phyloP scores from a whole-genome alignment of 1,284 basidiomycete species.

The Trametes sp. region DNA sequence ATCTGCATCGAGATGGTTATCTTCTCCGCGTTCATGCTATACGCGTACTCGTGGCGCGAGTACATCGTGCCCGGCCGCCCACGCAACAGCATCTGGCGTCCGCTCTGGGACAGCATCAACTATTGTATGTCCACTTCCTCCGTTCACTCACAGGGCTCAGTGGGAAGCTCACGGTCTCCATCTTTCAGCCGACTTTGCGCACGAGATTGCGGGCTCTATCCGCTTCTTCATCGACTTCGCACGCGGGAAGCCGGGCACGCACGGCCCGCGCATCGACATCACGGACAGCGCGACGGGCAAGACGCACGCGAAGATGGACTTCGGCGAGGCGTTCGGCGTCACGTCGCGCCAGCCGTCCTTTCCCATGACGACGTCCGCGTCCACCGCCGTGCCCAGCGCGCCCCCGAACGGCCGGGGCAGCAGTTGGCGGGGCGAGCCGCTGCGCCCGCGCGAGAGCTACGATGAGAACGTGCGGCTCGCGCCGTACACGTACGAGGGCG shows the following conservation, averaged over 20 bases:
- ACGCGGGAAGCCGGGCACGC: slow-evolving; percentile 55
- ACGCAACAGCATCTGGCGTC: slow-evolving; percentile 63
- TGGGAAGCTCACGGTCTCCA: slow-evolving; percentile 5
- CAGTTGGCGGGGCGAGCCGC: background rate
- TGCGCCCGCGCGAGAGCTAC: slow-evolving; percentile 42
- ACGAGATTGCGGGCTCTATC: slow-evolving; percentile 70
- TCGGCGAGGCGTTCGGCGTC: slow-evolving; percentile 63
- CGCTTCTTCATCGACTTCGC: slow-evolving; percentile 64
- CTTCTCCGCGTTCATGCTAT: slow-evolving; percentile 80
- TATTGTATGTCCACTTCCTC: slow-evolving; percentile 53
- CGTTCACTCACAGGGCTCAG: background rate
- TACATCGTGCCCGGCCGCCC: slow-evolving; percentile 54
- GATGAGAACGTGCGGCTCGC: slow-evolving; percentile 56
- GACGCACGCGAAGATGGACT: slow-evolving; percentile 42
- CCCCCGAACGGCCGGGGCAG: background rate
- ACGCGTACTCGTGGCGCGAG: slow-evolving; percentile 80
- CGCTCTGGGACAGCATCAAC: slow-evolving; percentile 84
- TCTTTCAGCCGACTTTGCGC: slow-evolving; percentile 64
- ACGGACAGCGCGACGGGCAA: slow-evolving; percentile 37
- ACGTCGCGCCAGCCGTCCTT: slow-evolving; percentile 29
- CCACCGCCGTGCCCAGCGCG: slow-evolving; percentile 13
- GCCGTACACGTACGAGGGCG: slow-evolving; percentile 46
- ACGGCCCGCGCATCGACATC: slow-evolving; percentile 44
- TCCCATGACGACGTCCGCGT: slow-evolving; percentile 25
- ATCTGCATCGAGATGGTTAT: slow-evolving; percentile 92